A percentile compares a stretch with the other conserved stretches of the same genome.
phyloP scores from a whole-genome alignment of 495 filamentous ascomycete genomes.

The Cryomyces antarcticus region DNA sequence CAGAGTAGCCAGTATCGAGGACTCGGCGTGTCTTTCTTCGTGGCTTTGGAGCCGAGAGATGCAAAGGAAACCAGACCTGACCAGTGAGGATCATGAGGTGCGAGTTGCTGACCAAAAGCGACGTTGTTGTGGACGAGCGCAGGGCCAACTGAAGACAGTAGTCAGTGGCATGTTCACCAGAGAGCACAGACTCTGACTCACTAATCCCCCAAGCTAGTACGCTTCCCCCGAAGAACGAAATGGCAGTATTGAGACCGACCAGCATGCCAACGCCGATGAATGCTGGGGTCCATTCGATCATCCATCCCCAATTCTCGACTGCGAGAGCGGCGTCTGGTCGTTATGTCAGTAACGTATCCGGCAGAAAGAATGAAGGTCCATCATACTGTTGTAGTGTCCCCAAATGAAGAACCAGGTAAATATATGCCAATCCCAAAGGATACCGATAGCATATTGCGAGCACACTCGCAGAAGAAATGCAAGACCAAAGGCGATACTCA shows the following conservation, averaged over 20 bases:
- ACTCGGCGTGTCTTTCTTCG: constrained; percentile 25
- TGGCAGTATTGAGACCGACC: constrained; percentile 42
- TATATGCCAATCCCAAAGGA: constrained; percentile 25
- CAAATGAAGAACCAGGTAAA: constrained; percentile 36
- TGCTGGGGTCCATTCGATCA: constrained; percentile 41
- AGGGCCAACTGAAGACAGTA: constrained; percentile 25
- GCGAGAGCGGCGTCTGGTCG: constrained; percentile 25
- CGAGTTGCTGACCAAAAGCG: constrained; percentile 21
- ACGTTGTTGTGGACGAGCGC: constrained; percentile 35
- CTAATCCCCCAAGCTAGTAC: constrained; percentile 42
- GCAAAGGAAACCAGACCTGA: constrained; percentile 26
- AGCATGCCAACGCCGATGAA: constrained; percentile 48
- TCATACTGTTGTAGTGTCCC: constrained; percentile 28
- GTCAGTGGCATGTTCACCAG: no score
- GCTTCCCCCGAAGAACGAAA: constrained; percentile 39
- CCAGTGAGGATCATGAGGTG: constrained; percentile 28
- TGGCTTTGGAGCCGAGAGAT: constrained; percentile 23
- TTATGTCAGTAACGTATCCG: neutral
- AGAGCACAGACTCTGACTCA: no score
- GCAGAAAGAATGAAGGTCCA: no score
- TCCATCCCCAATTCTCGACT: constrained; percentile 48
- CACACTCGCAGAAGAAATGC: constrained; percentile 33
- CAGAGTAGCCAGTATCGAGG: constrained; percentile 48
- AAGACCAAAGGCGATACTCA: constrained; percentile 27
- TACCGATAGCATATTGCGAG: constrained; percentile 39